Evolutionary conservation across 345 rosid species (phyloP).

Genomic region (Dovyalis caffra): DNA sequence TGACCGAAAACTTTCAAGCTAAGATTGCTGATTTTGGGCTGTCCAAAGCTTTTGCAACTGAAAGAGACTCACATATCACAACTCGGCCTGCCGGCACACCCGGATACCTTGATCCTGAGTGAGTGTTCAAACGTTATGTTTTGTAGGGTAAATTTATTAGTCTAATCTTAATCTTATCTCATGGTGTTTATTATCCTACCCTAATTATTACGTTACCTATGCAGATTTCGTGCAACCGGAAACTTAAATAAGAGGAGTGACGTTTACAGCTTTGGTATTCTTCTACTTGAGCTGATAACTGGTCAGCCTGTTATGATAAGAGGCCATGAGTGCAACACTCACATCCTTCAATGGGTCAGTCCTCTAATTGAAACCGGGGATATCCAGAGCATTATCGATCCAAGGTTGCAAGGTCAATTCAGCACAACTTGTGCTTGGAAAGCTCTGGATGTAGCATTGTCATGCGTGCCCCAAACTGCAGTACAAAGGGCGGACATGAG

Average conservation of each 20-base stretch:
- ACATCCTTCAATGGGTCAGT: constrained; percentile 3
- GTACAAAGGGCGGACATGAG: constrained; percentile 9
- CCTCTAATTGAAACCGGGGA: background rate
- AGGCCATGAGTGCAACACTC: background rate
- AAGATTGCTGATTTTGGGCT: background rate
- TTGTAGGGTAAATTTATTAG: too few species aligned
- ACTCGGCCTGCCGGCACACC: background rate
- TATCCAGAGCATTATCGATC: background rate
- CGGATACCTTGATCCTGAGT: background rate
- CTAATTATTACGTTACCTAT: background rate
- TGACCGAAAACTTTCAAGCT: too few species aligned
- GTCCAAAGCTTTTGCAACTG: background rate
- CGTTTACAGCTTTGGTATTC: background rate
- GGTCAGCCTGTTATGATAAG: too few species aligned
- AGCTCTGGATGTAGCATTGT: constrained; percentile 5
- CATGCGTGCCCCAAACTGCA: background rate
- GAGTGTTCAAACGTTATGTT: background rate
- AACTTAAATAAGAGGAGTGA: background rate
- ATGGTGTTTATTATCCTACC: too few species aligned
- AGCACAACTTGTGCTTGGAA: background rate
- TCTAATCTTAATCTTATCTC: too few species aligned
- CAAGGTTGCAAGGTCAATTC: too few species aligned
- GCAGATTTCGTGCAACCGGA: background rate
- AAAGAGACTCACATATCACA: background rate
- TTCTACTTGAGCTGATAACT: background rate